Evolutionary conservation across 495 filamentous ascomycete species (phyloP).

Genomic region (Hypoxylon lienhwacheense): DNA sequence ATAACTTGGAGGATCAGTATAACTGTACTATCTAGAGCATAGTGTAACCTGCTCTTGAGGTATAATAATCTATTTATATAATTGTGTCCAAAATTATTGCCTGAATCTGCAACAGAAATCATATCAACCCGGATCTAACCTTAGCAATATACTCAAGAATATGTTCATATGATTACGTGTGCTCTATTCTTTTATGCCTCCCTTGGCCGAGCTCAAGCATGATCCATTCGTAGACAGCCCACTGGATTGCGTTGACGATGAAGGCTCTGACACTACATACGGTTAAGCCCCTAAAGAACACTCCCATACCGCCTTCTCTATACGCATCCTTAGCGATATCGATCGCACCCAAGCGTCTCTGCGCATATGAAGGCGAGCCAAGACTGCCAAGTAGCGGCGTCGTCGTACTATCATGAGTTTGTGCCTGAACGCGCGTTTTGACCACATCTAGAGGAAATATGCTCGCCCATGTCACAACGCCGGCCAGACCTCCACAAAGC

Average conservation of each 20-base stretch:
- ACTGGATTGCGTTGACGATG: conserved; percentile 80
- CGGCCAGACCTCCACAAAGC: conserved; percentile 81
- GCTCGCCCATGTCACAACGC: conserved; percentile 80
- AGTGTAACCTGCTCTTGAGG: no score
- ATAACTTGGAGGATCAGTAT: no score
- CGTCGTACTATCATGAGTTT: conserved; percentile 38
- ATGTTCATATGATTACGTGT: not conserved
- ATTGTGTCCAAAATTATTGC: no score
- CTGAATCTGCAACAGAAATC: no score
- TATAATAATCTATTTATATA: no score
- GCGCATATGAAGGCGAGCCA: conserved; percentile 21
- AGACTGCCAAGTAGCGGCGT: conserved; percentile 39
- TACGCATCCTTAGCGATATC: conserved; percentile 66
- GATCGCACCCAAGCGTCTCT: conserved; percentile 55
- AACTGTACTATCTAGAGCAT: no score
- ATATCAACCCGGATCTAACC: no score
- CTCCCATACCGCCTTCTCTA: conserved; percentile 59
- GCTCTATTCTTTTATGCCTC: conserved; percentile 16
- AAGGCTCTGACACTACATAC: conserved; percentile 83
- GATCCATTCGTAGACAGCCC: conserved; percentile 84
- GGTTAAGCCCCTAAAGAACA: conserved; percentile 77
- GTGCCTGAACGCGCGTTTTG: conserved; percentile 83
- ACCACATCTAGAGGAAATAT: conserved; percentile 88
- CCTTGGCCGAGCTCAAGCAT: conserved; percentile 57
- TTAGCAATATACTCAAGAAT: not conserved